Evolutionary conservation across 192 early-diverging fungal genomes (phyloP).

Genomic region (Nowakowskiella sp.): DNA sequence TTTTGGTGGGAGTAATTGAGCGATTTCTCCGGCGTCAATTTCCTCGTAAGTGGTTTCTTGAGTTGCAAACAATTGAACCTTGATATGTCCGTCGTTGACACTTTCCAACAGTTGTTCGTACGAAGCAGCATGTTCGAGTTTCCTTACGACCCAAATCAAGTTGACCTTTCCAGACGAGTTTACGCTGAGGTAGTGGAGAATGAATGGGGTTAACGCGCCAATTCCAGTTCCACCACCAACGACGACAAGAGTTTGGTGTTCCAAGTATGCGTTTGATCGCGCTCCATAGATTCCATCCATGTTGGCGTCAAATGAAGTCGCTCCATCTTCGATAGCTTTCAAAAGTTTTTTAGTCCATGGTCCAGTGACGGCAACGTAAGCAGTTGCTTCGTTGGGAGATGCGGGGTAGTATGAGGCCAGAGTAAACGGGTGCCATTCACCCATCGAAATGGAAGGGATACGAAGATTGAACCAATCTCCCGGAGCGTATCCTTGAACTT

Average conservation of each 20-base stretch:
- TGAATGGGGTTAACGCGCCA: conserved; percentile 9
- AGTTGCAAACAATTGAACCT: too few species aligned
- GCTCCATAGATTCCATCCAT: conserved; percentile 12
- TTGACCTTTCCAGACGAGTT: not conserved
- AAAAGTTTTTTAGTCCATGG: conserved; percentile 3
- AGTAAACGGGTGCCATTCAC: conserved; percentile 18
- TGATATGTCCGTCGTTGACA: too few species aligned
- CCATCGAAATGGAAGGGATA: conserved; percentile 3
- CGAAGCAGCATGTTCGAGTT: not conserved
- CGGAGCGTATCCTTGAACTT: conserved; percentile 6
- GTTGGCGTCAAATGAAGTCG: not conserved
- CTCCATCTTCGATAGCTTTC: too few species aligned
- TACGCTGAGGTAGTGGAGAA: not conserved
- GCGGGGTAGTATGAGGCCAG: conserved; percentile 2
- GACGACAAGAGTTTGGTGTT: conserved; percentile 1
- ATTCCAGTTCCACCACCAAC: conserved; percentile 21
- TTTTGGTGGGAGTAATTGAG: too few species aligned
- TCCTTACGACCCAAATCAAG: conserved; percentile 6
- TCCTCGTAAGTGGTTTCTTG: too few species aligned
- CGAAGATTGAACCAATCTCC: conserved; percentile 17
- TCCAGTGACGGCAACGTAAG: conserved; percentile 1
- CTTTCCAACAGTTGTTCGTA: conserved; percentile 3
- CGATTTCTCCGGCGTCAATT: too few species aligned
- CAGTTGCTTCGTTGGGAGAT: not conserved
- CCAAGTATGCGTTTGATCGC: not conserved